Evolutionary conservation across 345 rosid species (phyloP).

Genomic region (Firmiana major): DNA sequence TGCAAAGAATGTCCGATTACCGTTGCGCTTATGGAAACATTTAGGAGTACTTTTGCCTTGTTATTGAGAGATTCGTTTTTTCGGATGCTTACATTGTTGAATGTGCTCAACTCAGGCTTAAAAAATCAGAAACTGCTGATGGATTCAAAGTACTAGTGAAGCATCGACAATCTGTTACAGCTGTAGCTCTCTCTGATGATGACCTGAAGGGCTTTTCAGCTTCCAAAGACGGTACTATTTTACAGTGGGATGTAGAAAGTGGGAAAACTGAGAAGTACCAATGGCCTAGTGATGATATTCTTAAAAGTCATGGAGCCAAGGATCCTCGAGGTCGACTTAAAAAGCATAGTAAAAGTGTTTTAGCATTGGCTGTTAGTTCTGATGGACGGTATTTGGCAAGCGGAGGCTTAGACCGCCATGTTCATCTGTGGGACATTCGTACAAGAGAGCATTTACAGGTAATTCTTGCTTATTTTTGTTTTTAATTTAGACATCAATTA

Average conservation of each 20-base stretch:
- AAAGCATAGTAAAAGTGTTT: conserved; percentile 71
- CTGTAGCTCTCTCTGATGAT: conserved; percentile 83
- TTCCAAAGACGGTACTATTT: conserved; percentile 78
- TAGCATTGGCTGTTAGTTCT: conserved; percentile 81
- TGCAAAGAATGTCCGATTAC: neutral
- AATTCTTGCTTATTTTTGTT: neutral
- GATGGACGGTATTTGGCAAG: conserved; percentile 94
- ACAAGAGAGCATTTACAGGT: conserved; percentile 85
- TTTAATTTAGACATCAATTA: no score
- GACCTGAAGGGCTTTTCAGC: conserved; percentile 84
- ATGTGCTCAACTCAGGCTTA: conserved; percentile 47
- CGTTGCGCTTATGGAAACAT: neutral
- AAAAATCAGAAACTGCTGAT: conserved; percentile 50
- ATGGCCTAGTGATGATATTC: conserved; percentile 72
- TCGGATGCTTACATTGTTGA: conserved; percentile 17
- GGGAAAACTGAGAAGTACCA: conserved; percentile 62
- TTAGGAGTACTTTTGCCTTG: neutral
- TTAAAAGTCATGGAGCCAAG: conserved; percentile 75
- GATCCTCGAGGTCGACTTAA: conserved; percentile 58
- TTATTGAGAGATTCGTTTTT: neutral
- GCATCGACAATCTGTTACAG: conserved; percentile 76
- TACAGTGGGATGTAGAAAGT: conserved; percentile 81
- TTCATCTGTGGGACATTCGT: conserved; percentile 96
- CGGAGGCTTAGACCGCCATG: conserved; percentile 91
- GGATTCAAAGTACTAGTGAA: conserved; percentile 52